These are phyloP conservation scores for Wickerhamiella kurtzmanii DNA, from an alignment of 805 yeast species.

Conservation along the genomic window DNA sequence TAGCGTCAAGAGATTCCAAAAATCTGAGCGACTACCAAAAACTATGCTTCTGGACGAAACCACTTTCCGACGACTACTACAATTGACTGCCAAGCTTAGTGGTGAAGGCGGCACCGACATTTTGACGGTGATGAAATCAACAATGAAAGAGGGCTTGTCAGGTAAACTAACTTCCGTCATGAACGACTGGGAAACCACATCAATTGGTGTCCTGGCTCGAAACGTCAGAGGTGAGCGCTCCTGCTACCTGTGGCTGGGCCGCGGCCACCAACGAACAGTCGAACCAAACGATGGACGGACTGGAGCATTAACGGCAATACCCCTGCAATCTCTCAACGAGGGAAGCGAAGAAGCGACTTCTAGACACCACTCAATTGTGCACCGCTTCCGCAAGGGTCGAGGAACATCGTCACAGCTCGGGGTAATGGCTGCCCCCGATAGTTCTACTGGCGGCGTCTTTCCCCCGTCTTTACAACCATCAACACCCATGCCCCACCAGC, in stretches of 20 bases:
- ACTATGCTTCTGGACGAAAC: constrained; percentile 42
- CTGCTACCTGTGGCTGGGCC: constrained; percentile 17
- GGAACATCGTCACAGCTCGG: background rate
- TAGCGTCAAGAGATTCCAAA: constrained; percentile 67
- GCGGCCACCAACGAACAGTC: constrained; percentile 11
- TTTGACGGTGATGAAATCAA: constrained; percentile 46
- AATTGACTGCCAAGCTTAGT: constrained; percentile 34
- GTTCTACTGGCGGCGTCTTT: background rate
- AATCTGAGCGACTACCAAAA: constrained; percentile 41
- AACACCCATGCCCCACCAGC: background rate
- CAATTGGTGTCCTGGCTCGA: constrained; percentile 13
- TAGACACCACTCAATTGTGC: background rate
- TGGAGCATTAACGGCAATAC: constrained; percentile 6
- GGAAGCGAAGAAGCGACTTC: background rate
- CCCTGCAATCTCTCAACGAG: constrained; percentile 2
- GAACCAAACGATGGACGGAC: background rate
- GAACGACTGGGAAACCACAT: constrained; percentile 18
- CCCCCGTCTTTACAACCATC: background rate
- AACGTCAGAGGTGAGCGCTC: constrained; percentile 18
- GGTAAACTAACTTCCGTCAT: constrained; percentile 15
- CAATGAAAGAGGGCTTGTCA: constrained; percentile 45
- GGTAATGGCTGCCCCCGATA: background rate
- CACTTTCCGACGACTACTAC: constrained; percentile 38
- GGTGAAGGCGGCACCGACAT: constrained; percentile 19
- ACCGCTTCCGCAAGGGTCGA: background rate